Percentiles rank a stretch among this genome's conserved stretches.
These are phyloP conservation scores for Aegilops sharonensis DNA, from an alignment of 176 grass and related monocot species.

Conservation along the genomic window DNA sequence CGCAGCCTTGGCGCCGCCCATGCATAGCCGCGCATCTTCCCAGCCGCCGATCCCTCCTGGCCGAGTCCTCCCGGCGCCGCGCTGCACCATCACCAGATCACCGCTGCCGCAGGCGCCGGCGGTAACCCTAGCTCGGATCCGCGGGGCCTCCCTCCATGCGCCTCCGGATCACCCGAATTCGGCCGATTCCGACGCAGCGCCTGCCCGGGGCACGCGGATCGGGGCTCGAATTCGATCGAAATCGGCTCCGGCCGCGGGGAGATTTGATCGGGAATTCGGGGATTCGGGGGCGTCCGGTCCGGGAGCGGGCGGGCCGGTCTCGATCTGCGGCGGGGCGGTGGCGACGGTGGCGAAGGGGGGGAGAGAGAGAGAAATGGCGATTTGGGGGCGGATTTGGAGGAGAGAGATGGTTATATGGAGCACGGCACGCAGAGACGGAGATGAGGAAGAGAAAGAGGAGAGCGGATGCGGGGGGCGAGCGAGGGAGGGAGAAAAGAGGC, in stretches of 20 bases:
- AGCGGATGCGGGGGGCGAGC: conserved; percentile 20
- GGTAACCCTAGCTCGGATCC: conserved; percentile 55
- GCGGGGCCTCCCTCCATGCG: conserved; percentile 15
- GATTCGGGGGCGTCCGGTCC: not conserved
- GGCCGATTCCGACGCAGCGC: not conserved
- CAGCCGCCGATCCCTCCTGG: conserved; percentile 63
- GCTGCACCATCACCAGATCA: conserved; percentile 59
- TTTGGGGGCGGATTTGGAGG: conserved; percentile 28
- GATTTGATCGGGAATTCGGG: conserved; percentile 31
- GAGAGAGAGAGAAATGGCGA: not conserved
- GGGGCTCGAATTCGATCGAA: conserved; percentile 36
- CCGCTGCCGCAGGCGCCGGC: conserved; percentile 3
- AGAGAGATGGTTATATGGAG: conserved; percentile 39
- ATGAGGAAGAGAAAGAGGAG: not conserved
- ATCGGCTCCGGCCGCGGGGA: conserved; percentile 13
- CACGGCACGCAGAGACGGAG: conserved; percentile 25
- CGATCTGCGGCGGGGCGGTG: conserved; percentile 1
- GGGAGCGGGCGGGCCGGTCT: not conserved
- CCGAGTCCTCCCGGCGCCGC: conserved; percentile 33
- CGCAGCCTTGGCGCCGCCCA: conserved; percentile 69
- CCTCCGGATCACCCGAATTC: conserved; percentile 47
- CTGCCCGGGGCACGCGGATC: conserved; percentile 15
- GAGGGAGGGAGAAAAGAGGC: conserved; percentile 30
- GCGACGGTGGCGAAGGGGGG: not conserved
- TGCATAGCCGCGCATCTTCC: conserved; percentile 88